Percentiles rank a stretch among this genome's conserved stretches.
phyloP scores from a whole-genome alignment of 164 flowering plant species.

The Paratinospora sagittata region DNA sequence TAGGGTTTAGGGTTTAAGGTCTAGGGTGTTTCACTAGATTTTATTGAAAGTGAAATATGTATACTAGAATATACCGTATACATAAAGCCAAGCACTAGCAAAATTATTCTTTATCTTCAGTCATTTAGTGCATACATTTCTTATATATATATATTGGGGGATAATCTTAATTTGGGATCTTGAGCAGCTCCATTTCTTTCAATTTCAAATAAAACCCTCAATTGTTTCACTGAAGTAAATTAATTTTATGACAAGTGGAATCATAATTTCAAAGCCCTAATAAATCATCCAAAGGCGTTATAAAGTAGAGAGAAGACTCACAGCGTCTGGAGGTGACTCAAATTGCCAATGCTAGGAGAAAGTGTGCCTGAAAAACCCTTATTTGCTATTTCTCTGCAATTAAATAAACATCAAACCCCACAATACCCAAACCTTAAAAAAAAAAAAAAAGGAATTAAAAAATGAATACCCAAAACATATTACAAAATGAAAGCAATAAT shows the following conservation, averaged over 20 bases:
- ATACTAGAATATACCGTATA: too few relatives aligned
- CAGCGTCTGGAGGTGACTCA: slow-evolving; percentile 77
- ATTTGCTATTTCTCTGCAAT: slow-evolving; percentile 74
- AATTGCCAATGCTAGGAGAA: slow-evolving; percentile 75
- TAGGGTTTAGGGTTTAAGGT: too few relatives aligned
- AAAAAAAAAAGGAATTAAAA: too few relatives aligned
- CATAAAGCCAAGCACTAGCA: too few relatives aligned
- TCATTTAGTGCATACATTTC: too few relatives aligned
- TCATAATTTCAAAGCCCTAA: background rate
- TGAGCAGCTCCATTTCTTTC: background rate
- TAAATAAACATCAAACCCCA: background rate
- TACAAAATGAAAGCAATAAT: background rate
- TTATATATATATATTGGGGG: too few relatives aligned
- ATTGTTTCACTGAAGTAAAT: background rate
- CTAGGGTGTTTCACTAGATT: too few relatives aligned
- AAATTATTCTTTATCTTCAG: too few relatives aligned
- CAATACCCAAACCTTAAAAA: background rate
- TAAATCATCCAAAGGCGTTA: background rate
- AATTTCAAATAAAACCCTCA: background rate
- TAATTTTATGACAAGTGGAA: background rate
- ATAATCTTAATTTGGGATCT: background rate
- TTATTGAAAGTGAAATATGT: too few relatives aligned
- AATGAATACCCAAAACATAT: background rate
- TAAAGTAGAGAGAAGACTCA: slow-evolving; percentile 28
- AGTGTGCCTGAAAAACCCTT: slow-evolving; percentile 67